Evolutionary conservation across 2,329 filamentous ascomycete species (phyloP).

Genomic region (Fusarium heterosporum): DNA sequence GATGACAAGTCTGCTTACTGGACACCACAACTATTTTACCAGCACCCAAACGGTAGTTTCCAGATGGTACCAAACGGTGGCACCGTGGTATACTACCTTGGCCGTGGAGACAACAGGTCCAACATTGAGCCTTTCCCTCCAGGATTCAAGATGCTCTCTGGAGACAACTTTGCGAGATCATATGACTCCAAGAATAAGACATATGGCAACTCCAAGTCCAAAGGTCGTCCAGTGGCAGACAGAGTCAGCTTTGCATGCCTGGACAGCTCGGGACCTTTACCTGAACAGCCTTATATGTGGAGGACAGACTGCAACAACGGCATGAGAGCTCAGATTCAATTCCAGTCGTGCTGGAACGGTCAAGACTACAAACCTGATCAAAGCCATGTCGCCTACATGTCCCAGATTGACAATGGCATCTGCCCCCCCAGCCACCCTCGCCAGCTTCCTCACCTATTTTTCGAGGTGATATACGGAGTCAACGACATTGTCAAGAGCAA

Average conservation of each 20-base stretch:
- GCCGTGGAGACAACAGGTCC: conserved; percentile 39
- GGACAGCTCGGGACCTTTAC: conserved; percentile 37
- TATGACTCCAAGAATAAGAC: conserved; percentile 38
- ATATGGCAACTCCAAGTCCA: conserved; percentile 21
- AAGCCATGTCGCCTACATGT: conserved; percentile 43
- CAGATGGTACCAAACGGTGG: conserved; percentile 42
- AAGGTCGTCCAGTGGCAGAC: conserved; percentile 34
- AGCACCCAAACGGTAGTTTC: conserved; percentile 40
- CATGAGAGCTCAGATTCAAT: conserved; percentile 43
- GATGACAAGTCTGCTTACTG: conserved; percentile 45
- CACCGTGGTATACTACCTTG: conserved; percentile 42
- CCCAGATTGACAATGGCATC: conserved; percentile 41
- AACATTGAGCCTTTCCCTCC: conserved; percentile 42
- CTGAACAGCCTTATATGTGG: conserved; percentile 42
- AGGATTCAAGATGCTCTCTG: conserved; percentile 41
- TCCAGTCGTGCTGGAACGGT: conserved; percentile 44
- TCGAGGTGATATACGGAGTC: conserved; percentile 42
- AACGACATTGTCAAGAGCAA: conserved; percentile 41
- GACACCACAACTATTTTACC: conserved; percentile 43
- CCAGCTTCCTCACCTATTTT: conserved; percentile 39
- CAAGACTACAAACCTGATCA: conserved; percentile 38
- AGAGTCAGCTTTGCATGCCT: conserved; percentile 43
- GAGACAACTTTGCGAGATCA: conserved; percentile 31
- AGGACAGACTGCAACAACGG: conserved; percentile 40
- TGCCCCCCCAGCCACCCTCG: conserved; percentile 41